Percentiles rank a stretch among this genome's conserved stretches.
These are phyloP conservation scores for Hortiboletus campestris DNA, from an alignment of 768 basidiomycete species.

Conservation along the genomic window DNA sequence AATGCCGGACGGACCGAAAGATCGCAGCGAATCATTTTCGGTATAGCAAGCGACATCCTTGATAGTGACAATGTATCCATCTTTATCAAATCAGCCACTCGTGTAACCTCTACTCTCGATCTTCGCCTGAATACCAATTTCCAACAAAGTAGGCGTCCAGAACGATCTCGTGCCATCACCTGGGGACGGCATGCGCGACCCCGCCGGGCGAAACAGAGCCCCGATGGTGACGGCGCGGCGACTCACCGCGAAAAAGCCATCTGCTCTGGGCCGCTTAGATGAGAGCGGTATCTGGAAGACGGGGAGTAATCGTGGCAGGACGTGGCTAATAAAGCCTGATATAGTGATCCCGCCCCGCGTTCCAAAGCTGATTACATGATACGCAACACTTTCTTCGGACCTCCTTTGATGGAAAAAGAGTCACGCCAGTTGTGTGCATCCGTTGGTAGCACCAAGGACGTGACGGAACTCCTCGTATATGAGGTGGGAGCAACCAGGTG, in stretches of 20 bases:
- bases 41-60: background rate
- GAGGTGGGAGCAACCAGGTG: background rate
- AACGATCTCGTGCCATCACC: background rate
- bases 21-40: background rate
- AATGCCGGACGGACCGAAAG: background rate
- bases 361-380: background rate
- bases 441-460: background rate
- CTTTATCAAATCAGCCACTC: background rate
- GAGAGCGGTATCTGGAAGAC: background rate
- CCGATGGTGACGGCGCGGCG: conserved; percentile 4
- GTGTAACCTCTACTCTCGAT: background rate
- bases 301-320: background rate
- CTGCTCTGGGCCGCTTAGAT: background rate
- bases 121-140: background rate
- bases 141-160: background rate
- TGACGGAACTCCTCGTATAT: background rate
- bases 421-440: background rate
- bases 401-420: background rate
- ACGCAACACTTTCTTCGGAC: too few species aligned
- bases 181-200: conserved; percentile 3
- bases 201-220: background rate
- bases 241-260: background rate
- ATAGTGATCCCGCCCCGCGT: background rate
- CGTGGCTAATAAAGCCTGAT: conserved; percentile 5
- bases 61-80: background rate